A percentile compares a stretch with the other conserved stretches of the same genome.
These are phyloP conservation scores for Fusarium verrucosum DNA, from an alignment of 2,329 filamentous ascomycete species.

Conservation along the genomic window DNA sequence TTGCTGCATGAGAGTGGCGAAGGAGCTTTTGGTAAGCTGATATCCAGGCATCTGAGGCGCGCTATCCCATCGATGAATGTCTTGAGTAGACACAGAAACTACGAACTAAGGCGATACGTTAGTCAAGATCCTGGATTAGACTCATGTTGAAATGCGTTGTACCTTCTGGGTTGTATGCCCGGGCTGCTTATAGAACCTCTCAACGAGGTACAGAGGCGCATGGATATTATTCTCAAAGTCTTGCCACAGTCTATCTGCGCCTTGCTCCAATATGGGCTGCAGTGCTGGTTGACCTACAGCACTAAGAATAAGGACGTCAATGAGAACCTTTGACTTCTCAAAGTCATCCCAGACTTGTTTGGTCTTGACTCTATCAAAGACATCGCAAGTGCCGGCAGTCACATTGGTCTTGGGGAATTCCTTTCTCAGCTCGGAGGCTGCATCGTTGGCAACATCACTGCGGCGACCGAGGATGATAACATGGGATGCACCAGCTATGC, in stretches of 20 bases:
- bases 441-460: constrained; percentile 1
- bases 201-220: constrained; percentile 23
- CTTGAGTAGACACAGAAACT: constrained; percentile 28
- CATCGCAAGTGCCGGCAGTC: not conserved
- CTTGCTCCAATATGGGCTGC: constrained; percentile 30
- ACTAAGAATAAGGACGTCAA: constrained; percentile 32
- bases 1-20: constrained; percentile 48
- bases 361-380: constrained; percentile 1
- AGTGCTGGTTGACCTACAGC: constrained; percentile 18
- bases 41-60: constrained; percentile 44
- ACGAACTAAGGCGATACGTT: not conserved
- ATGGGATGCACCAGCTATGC: constrained; percentile 49
- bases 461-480: constrained; percentile 51
- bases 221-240: constrained; percentile 38
- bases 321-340: not conserved
- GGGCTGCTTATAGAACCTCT: constrained; percentile 36
- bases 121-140: fast-evolving
- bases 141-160: fast-evolving
- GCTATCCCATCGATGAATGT: constrained; percentile 43
- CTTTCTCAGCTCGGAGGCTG: constrained; percentile 15
- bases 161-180: constrained; percentile 23
- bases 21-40: constrained; percentile 51
- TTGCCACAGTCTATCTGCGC: constrained; percentile 34
- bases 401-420: constrained; percentile 14
- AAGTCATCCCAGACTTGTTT: constrained; percentile 21